Evolutionary conservation across 148 eudicot species (phyloP).

Genomic region (Camellia granthamiana): DNA sequence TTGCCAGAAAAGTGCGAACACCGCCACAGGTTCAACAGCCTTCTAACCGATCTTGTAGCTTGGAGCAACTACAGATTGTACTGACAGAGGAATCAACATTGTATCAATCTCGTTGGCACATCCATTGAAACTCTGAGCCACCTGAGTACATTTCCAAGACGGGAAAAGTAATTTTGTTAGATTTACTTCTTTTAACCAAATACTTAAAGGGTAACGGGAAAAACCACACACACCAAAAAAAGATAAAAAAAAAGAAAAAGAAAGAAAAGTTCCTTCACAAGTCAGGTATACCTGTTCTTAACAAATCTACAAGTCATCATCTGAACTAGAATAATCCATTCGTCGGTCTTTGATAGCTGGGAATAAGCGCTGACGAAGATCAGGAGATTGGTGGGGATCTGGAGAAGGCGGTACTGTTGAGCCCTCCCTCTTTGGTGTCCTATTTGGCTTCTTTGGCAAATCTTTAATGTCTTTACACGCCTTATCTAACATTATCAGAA

Average conservation of each 20-base stretch:
- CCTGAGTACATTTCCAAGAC: conserved; percentile 1
- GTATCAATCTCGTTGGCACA: background rate
- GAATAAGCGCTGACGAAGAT: conserved; percentile 41
- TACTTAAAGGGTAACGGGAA: background rate
- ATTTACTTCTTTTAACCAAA: background rate
- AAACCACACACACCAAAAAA: no score
- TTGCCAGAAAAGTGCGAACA: background rate
- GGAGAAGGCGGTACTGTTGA: conserved; percentile 29
- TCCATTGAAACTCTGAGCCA: background rate
- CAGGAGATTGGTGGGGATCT: conserved; percentile 29
- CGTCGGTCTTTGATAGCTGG: conserved; percentile 47
- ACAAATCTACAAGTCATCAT: conserved; percentile 42
- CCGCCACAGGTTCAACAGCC: background rate
- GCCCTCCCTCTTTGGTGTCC: conserved; percentile 32
- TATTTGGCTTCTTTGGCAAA: conserved; percentile 40
- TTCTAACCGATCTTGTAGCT: background rate
- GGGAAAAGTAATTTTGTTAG: background rate
- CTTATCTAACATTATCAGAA: conserved; percentile 62
- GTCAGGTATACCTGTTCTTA: conserved; percentile 1
- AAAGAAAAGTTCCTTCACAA: background rate
- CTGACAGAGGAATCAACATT: background rate
- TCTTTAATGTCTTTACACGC: conserved; percentile 65
- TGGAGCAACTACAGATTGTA: background rate
- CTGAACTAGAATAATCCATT: conserved; percentile 57
- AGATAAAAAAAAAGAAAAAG: background rate